Conservation (phyloP, 306 rosid genomes). For the Acacia crassicarpa region DNA sequence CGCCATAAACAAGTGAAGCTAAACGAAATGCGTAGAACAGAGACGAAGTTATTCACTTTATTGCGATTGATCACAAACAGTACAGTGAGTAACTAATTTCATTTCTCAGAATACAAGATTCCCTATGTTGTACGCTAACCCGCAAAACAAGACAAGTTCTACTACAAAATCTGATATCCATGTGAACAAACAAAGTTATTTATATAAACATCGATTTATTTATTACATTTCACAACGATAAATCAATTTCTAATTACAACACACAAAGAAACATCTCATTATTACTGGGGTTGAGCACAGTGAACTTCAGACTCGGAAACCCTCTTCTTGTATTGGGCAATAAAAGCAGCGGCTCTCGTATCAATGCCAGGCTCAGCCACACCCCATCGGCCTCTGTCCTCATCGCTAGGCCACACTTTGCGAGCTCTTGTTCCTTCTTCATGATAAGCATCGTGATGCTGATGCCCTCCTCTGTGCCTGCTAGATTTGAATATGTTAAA, state of each 20-base stretch:
- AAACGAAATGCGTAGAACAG: not conserved
- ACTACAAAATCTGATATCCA: not conserved
- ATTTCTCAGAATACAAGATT: not conserved
- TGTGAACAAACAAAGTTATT: not conserved
- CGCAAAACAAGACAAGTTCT: not conserved
- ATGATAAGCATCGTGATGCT: constrained; percentile 30
- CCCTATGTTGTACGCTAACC: not conserved
- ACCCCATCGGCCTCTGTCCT: constrained; percentile 57
- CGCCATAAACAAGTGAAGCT: not conserved
- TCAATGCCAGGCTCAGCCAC: constrained; percentile 82
- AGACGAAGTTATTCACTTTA: constrained; percentile 4
- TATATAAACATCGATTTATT: not conserved
- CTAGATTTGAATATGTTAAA: constrained; percentile 62
- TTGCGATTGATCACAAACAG: not conserved
- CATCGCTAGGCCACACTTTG: constrained; percentile 82
- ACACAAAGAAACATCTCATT: not conserved
- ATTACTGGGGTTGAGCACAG: constrained; percentile 36
- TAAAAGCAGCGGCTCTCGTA: constrained; percentile 58
- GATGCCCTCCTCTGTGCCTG: constrained; percentile 24
- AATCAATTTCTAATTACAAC: constrained; percentile 22
- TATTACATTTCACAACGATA: constrained; percentile 18
- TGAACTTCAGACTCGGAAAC: constrained; percentile 53
- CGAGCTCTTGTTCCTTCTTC: constrained; percentile 42
- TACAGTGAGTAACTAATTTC: not conserved
- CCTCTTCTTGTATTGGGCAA: constrained; percentile 51